Evolutionary conservation across 2,329 filamentous ascomycete species (phyloP).

Genomic region (Ophiostoma ips): DNA sequence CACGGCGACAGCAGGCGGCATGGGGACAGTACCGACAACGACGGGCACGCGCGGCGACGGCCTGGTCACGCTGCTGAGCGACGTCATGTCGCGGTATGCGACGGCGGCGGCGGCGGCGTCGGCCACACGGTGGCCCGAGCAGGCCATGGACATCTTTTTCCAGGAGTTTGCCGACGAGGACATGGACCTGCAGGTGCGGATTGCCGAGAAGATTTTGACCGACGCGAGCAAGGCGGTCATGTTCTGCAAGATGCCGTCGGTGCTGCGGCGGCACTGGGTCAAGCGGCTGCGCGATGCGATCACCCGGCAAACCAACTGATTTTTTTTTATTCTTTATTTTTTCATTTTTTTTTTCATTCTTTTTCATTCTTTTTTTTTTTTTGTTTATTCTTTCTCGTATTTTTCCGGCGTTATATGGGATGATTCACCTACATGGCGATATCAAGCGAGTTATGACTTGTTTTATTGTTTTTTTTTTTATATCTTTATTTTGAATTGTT

Average conservation of each 20-base stretch:
- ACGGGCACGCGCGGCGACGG: conserved; percentile 14
- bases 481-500: neutral
- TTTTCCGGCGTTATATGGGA: neutral
- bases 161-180: conserved; percentile 43
- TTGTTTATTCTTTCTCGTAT: neutral
- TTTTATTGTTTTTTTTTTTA: neutral
- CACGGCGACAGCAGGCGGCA: neutral
- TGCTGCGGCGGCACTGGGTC: conserved; percentile 42
- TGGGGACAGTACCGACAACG: conserved; percentile 10
- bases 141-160: conserved; percentile 46
- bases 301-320: conserved; percentile 3
- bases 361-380: neutral
- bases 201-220: conserved; percentile 43
- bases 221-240: conserved; percentile 47
- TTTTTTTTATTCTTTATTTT: neutral
- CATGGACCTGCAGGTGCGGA: conserved; percentile 43
- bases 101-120: conserved; percentile 17
- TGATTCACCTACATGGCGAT: neutral
- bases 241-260: conserved; percentile 45
- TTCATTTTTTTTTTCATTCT: neutral
- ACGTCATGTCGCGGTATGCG: conserved; percentile 25
- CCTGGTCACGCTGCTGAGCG: conserved; percentile 23
- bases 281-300: conserved; percentile 34
- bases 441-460: neutral
- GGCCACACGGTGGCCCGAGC: conserved; percentile 39